These are phyloP conservation scores for Suhomyces wounanorum DNA, from an alignment of 1,139 yeast species.

Conservation along the genomic window DNA sequence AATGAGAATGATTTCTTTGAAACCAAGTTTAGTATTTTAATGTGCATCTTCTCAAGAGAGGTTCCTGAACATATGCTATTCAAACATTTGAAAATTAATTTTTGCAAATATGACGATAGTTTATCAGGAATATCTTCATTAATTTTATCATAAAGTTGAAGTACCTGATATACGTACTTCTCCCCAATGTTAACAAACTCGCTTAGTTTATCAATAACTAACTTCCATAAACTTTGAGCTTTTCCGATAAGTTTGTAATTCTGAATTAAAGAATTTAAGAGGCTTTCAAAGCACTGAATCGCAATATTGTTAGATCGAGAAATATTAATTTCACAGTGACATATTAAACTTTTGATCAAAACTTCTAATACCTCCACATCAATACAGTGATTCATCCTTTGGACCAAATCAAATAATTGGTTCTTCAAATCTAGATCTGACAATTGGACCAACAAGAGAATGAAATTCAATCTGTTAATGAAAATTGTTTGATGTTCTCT, in stretches of 20 bases:
- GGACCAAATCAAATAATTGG: conserved; percentile 32
- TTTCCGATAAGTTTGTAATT: conserved; percentile 9
- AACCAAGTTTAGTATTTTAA: background rate
- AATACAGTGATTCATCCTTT: conserved; percentile 24
- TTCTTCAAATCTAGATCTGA: conserved; percentile 37
- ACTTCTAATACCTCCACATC: conserved; percentile 31
- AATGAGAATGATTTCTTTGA: conserved; percentile 5
- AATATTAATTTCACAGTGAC: conserved; percentile 24
- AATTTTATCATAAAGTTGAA: conserved; percentile 10
- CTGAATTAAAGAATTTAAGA: conserved; percentile 14
- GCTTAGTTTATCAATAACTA: background rate
- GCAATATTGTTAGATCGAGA: conserved; percentile 23
- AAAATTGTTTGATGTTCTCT: conserved; percentile 34
- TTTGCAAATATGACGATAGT: conserved; percentile 8
- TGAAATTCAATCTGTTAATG: conserved; percentile 41
- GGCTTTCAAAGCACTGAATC: conserved; percentile 20
- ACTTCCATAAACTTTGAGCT: conserved; percentile 11
- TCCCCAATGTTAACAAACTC: background rate
- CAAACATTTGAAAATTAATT: conserved; percentile 3
- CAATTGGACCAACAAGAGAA: conserved; percentile 36
- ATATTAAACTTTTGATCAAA: conserved; percentile 27
- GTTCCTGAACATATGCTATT: background rate
- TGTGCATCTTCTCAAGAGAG: background rate
- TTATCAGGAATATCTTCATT: conserved; percentile 6
- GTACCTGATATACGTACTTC: conserved; percentile 7